Base-by-base conservation (phyloP, 2,329 filamentous ascomycete genomes). In the Trichothecium roseum region DNA sequence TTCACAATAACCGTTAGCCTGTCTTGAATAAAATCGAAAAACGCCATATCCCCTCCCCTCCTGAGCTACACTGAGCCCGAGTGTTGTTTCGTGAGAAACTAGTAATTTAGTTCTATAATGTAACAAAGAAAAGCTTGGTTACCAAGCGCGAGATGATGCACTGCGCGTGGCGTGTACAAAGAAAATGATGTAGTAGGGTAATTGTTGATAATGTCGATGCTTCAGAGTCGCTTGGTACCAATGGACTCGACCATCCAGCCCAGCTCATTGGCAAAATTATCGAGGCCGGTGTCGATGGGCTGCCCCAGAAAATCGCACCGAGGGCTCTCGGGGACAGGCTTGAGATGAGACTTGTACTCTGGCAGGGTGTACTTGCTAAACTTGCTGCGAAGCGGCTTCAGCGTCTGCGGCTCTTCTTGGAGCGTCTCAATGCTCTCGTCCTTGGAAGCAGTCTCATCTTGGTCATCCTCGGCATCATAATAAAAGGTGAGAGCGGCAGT, bases 221-320 rank as follows among this genome's bases (percentile, higher is more conserved):
- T n/a, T 24, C 20, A 24, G 54, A 32, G 41, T 30, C 36, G 34
- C 42, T 55, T 58, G 18, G 47, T 53, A 34, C 56, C 55, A 41
- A 74, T 69, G 17, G 62, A 54, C 22, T 64, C 60, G 9, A 63
- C 64, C 50, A 74, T 67, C 68, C 69, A 73, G 36, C 64, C 59
- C 40, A 73, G 53, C 47, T 74, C 70, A 34, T 43, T 55, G 29
- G 51, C 55, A 41, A 65, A 60, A 37, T 63, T 57, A 32, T 63
- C 60, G 5, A 64, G 45, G 16, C 55, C 57, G 4, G 54, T 50
- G 32, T 61, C 57, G 29, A 55, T 51, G 3, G 57, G 59, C 28
- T 50, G 44, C 8, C 52, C 53, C 3, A 64, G 48, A 13, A 59
- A 42, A 40, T 24, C 20, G 20, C 10, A 24, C 10, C 14, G 15